Base-by-base conservation (phyloP, 192 early-diverging fungal species). In the Backusella psychrophila region DNA sequence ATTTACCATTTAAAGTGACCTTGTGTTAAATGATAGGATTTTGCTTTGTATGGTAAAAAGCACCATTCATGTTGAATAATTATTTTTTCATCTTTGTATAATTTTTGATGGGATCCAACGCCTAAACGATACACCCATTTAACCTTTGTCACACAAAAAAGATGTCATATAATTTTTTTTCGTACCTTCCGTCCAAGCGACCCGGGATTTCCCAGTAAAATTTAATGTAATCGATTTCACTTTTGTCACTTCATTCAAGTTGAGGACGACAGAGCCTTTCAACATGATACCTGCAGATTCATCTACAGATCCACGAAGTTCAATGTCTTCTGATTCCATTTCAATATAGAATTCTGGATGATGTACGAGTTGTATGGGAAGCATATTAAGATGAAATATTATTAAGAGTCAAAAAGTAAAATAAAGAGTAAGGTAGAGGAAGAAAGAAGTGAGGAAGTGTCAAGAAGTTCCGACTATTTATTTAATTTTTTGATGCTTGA, bases 51-150 rank as follows among this genome's bases (percentile, higher is more conserved):
- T 53, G 83, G 80, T 15, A 89, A 73, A 69, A 92, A 92, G 34
- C 33, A 39, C 91, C 91, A 92, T 36, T 87, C 81, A 49, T 91
- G 91, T 42, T 86, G 69, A 26, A 86, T 72, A 12, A 92, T 71
- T 33, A 81, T 81, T 21, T 80, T 39, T 77, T 86, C 79, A 34
- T 84, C 75, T 29, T 75, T 56, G 56, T 73, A 74, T 53, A 77
- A 59, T 4, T 44, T 31, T 77, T 83, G 84, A 17, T 71, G 69
- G 15, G 82, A 77, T 21, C 82, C 82, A 41, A 29, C 35, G 29
- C 75, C 42, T 53, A 72, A 56, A 41, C 3, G 21, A 42, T 36
- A 68, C n/a, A 4, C 9, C 34, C 7, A 36, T 68, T 33, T 68
- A 68, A 34, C 17, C 41, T 12, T 21, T 71, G 69, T 71, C 6